Evolutionary conservation across 208 protist species (phyloP), one percentile per base, ranked within the genome.

Genomic region (Crithidia mellificae): DNA sequence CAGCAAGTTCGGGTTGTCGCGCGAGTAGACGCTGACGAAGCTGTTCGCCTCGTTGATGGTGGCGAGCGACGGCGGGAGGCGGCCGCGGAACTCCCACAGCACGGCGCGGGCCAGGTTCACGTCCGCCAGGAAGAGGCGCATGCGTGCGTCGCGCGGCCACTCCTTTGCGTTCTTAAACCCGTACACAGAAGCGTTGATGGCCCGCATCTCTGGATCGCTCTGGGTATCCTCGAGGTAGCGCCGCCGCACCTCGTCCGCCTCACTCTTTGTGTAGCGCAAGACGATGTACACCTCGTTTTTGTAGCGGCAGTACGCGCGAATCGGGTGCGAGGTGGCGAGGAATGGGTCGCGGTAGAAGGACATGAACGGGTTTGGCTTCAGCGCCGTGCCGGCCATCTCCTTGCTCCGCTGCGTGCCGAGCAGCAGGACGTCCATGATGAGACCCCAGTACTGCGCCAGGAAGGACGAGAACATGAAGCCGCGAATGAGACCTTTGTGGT

Each of bases 391-490:
- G 22, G 98, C 98, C 62, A 99, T 96, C 79, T 99, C 99, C 49
- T 92, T 90, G 49, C 99, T 99, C 62, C 99, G 89, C 22, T 94
- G 90, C 22, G 99, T 88, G 34, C 99, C 99, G 14, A 99, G 84
- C 6, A 99, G 64, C 27, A 99, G 81, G 7, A 99, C 85, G 84
- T 99, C 99, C 34, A 99, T 80, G 20, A 99, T 80, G 19, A 99
- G 91, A 11, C 98, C 99, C 92, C 99, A 99, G 84, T 98, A 99
- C 88, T 99, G 99, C 63, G 98, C 80, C 52, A 99, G 93, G 84
- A 99, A 99, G 1, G 97, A 96, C 19, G 98, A 95, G 78, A 99
- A 99, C 94, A 99, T 99, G 41, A 99, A 97, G 44, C 99, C 99
- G 66, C 99, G 92, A 58, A 99, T 94, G 12, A 99, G 64, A 41